Evolutionary conservation across 306 rosid species (phyloP).

Genomic region (Fragaria iinumae): DNA sequence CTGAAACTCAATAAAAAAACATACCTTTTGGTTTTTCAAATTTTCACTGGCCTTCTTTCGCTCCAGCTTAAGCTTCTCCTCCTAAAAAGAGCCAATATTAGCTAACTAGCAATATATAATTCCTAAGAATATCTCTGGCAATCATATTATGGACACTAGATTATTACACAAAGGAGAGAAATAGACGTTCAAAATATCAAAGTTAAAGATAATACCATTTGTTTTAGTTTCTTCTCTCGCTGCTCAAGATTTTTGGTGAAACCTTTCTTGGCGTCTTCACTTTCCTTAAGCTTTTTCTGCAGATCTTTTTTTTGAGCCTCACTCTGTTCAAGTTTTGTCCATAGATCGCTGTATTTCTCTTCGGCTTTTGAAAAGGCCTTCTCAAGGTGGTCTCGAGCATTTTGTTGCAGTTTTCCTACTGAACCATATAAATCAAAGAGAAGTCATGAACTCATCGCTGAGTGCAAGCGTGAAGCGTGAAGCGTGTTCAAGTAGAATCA

Average conservation of each 20-base stretch:
- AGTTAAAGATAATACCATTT: slow-evolving; percentile 32
- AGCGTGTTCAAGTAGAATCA: background rate
- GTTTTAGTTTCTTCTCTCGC: slow-evolving; percentile 21
- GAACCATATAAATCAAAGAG: background rate
- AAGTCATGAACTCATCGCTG: background rate
- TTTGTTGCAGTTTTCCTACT: background rate
- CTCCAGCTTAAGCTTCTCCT: slow-evolving; percentile 50
- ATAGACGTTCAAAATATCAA: background rate
- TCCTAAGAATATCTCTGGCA: background rate
- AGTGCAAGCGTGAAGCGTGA: background rate
- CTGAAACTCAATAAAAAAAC: no score
- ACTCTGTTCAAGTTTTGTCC: background rate
- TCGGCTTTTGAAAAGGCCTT: background rate
- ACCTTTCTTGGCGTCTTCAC: no score
- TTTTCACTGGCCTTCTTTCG: slow-evolving; percentile 50
- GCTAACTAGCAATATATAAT: background rate
- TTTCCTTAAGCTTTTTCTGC: background rate
- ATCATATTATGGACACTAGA: background rate
- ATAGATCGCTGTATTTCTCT: background rate
- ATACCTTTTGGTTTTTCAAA: slow-evolving; percentile 36
- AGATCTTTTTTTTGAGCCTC: background rate
- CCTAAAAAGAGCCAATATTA: slow-evolving; percentile 11
- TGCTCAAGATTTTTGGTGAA: background rate
- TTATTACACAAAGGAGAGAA: background rate
- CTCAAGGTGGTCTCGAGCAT: background rate